These are phyloP conservation scores for Cavenderia fasciculata DNA, from an alignment of 78 protist genomes.

Conservation along the genomic window DNA sequence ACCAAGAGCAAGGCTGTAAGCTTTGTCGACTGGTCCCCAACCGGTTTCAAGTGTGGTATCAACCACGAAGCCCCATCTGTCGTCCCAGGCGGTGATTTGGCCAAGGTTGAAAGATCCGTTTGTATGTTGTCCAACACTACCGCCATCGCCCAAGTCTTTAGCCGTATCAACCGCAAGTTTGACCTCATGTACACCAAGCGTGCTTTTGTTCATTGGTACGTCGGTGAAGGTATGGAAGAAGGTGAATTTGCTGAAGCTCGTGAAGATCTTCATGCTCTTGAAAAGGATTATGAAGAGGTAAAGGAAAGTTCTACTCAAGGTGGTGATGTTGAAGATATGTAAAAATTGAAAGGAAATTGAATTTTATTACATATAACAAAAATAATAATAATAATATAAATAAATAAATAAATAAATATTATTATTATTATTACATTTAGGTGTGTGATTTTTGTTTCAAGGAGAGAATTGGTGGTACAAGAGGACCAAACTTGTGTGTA, in stretches of 20 bases:
- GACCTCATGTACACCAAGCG: constrained; percentile 98
- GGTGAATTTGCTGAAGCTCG: constrained; percentile 99
- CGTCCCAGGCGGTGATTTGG: constrained; percentile 98
- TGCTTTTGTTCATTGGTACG: constrained; percentile 99
- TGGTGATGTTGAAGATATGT: constrained; percentile 37
- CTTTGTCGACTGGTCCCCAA: constrained; percentile 99
- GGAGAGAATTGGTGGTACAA: no score
- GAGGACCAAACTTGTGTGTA: no score
- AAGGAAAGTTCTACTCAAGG: constrained; percentile 38
- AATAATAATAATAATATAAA: no score
- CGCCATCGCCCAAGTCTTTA: constrained; percentile 98
- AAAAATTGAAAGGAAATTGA: no score
- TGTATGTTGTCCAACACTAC: constrained; percentile 98
- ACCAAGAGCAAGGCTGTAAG: constrained; percentile 85
- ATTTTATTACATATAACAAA: no score
- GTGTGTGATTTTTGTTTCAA: no score
- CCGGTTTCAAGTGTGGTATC: constrained; percentile 99
- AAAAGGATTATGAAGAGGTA: constrained; percentile 62
- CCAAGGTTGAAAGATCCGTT: constrained; percentile 97
- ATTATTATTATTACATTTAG: no score
- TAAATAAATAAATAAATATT: no score
- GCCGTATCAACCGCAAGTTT: constrained; percentile 95
- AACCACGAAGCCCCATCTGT: constrained; percentile 98
- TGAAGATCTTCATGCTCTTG: constrained; percentile 93
- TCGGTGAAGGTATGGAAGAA: constrained; percentile 99